These are phyloP conservation scores for Cyclostephanos tholiformis DNA, from an alignment of 108 stramenopile genomes.

Conservation along the genomic window DNA sequence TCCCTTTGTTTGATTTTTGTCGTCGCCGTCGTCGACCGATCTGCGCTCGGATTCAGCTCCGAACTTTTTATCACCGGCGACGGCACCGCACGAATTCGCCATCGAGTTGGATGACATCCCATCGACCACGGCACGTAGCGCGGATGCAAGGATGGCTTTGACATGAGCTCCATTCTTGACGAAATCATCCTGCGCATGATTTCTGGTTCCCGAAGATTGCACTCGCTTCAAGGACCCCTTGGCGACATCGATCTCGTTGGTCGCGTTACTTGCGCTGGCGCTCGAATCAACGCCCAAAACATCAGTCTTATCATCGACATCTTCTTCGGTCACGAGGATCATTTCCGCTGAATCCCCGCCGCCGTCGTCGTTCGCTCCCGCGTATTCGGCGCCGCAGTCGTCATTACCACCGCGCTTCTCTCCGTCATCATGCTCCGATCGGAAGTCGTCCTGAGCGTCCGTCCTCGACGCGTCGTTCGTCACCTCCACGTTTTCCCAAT, in stretches of 20 bases:
- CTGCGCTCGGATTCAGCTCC: neutral
- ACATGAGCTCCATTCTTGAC: conserved; percentile 56
- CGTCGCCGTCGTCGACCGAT: conserved; percentile 13
- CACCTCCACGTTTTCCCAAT: neutral
- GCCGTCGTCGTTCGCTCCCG: neutral
- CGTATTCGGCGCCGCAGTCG: conserved; percentile 3
- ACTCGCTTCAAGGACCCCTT: neutral
- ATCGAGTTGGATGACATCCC: conserved; percentile 26
- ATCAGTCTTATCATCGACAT: neutral
- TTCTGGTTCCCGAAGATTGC: conserved; percentile 9
- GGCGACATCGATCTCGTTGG: neutral
- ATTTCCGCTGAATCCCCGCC: neutral
- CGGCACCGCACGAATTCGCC: conserved; percentile 4
- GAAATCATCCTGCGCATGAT: conserved; percentile 51
- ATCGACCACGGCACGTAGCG: conserved; percentile 43
- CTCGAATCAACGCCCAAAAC: conserved; percentile 3
- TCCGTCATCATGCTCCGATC: neutral
- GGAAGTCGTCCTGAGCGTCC: neutral
- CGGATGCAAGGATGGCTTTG: conserved; percentile 48
- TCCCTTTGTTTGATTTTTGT: neutral
- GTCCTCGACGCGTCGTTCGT: neutral
- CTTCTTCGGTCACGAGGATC: neutral
- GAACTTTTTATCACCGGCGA: neutral
- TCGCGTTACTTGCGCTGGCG: neutral
- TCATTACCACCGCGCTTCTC: conserved; percentile 3